Base-by-base conservation (phyloP, 768 basidiomycete genomes). In the Phylloporus rhodoxanthus region DNA sequence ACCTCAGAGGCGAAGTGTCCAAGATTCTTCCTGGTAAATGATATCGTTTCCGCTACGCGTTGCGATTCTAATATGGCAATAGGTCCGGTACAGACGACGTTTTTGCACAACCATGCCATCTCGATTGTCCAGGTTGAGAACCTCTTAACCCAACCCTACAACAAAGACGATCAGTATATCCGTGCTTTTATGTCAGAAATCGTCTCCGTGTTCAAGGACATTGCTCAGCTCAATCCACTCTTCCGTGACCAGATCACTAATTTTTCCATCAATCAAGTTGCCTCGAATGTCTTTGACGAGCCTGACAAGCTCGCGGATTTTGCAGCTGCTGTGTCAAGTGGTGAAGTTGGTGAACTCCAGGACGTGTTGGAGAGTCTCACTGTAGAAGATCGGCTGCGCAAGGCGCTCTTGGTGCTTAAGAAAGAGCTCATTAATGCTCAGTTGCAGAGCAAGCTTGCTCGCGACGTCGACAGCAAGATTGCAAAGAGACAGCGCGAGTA, bases 181-280 rank as follows among this genome's bases (percentile, higher is more conserved):
- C 87, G 92, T 23, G 95, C 95, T 4, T 89, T 96, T 70, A 94
- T 92, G 82, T 85, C 86, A 37, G 95, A 98, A 70, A 91, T 98
- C 52, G 87, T 98, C 56, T 86, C 88, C 39, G 91, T 94, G 33
- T 97, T 98, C 81, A 98, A 98, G 74, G 94, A 97, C 63, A 96
- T 98, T 52, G 94, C 94, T 0, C 91, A 94, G 66, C 79, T 97
- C 37, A 95, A 96, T 68, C 93, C 93, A 2, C 82, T 97, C 56
- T 97, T 98, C 84, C 87, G 94, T 37, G 95, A 97, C 72, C 94
- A 97, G 64, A 95, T 97, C 57, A 92, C 93, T 54, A 92, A 91
- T 66, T 96, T 96, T 68, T 88, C 88, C 14, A 92, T 95, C 68
- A 87, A 87, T 64, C 91, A 95, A 65, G 81, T 91, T 48, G 87